phyloP scores from a whole-genome alignment of 2,329 filamentous ascomycete genomes.

The Colletotrichum theobromicola region DNA sequence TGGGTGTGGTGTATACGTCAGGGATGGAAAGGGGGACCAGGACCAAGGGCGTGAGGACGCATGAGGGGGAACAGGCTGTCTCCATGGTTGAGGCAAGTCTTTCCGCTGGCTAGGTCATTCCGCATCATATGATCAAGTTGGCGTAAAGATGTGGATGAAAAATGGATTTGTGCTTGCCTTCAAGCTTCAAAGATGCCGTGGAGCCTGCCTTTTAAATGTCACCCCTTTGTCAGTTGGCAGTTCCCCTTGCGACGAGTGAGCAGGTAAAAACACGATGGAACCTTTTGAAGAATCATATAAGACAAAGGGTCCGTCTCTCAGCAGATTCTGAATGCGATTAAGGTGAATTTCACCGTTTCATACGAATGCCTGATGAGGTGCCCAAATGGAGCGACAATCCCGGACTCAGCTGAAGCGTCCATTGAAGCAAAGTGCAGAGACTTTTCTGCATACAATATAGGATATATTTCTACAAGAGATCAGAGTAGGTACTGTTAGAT shows the following conservation, averaged over 20 bases:
- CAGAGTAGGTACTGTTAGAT: accelerated
- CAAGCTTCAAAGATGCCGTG: not conserved
- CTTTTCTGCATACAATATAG: not conserved
- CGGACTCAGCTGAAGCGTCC: accelerated
- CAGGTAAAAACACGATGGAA: not conserved
- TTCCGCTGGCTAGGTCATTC: not conserved
- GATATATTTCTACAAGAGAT: accelerated
- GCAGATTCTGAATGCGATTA: not conserved
- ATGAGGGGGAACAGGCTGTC: accelerated
- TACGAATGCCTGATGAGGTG: accelerated
- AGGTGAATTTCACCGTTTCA: not conserved
- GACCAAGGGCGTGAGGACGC: not conserved
- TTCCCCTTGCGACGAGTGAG: not conserved
- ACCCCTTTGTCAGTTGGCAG: not conserved
- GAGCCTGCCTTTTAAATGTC: not conserved
- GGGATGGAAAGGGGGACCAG: not conserved
- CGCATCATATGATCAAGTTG: not conserved
- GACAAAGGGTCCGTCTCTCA: not conserved
- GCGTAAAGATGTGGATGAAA: too few relatives aligned
- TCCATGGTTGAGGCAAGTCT: not conserved
- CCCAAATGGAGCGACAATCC: not conserved
- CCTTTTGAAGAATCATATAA: not conserved
- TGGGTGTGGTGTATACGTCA: not conserved
- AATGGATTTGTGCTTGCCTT: not conserved
- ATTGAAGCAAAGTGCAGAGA: not conserved